Percentiles rank a stretch among this genome's conserved stretches.
Conservation (phyloP, 1,139 yeast species). For the Dujonia santamariae region DNA sequence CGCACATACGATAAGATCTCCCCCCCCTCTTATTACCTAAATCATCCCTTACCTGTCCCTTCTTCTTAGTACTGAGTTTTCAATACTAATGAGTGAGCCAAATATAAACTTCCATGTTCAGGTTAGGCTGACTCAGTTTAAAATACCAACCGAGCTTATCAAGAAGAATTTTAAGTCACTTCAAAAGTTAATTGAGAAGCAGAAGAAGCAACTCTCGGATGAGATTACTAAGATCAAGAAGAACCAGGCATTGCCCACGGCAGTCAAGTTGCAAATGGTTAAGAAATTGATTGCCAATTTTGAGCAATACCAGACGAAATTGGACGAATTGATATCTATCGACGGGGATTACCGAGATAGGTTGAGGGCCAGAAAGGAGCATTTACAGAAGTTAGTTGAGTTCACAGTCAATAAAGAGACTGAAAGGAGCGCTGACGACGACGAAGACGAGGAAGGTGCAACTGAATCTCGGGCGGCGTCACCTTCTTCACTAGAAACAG, state of each 20-base stretch:
- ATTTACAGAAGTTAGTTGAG: constrained; percentile 32
- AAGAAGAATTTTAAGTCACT: constrained; percentile 55
- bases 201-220: constrained; percentile 40
- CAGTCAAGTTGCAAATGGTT: constrained; percentile 26
- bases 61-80: no score
- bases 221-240: constrained; percentile 34
- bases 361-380: constrained; percentile 41
- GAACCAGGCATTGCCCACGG: constrained; percentile 21
- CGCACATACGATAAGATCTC: no score
- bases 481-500: neutral
- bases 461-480: neutral
- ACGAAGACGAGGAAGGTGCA: constrained; percentile 1
- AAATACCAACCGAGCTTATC: constrained; percentile 59
- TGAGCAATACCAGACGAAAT: constrained; percentile 45
- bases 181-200: constrained; percentile 57
- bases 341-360: constrained; percentile 54
- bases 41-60: no score
- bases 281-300: constrained; percentile 42
- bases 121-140: constrained; percentile 50
- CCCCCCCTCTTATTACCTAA: no score
- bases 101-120: constrained; percentile 38
- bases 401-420: constrained; percentile 13
- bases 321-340: constrained; percentile 34
- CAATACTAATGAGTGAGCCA: constrained; percentile 2
- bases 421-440: constrained; percentile 1